Base-by-base conservation (phyloP, 768 basidiomycete genomes). In the Exidia glandulosa region DNA sequence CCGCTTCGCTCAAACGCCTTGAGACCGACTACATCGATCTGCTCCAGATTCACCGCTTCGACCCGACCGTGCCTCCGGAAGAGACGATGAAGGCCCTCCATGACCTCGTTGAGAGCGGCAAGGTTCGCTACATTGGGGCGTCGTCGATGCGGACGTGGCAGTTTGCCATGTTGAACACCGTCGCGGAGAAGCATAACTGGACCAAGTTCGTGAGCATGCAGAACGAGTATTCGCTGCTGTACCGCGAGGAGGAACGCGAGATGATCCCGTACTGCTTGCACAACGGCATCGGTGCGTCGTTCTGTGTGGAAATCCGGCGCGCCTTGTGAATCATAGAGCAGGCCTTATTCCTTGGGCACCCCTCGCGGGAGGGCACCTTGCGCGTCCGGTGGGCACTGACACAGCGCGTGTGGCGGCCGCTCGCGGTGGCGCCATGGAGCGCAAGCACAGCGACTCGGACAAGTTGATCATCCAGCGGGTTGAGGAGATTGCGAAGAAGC, bases 331-430 rank as follows among this genome's bases (percentile, higher is more conserved):
- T n/a, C n/a, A n/a, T n/a, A n/a, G n/a, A n/a, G n/a, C n/a, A 37
- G 36, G 80, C 0, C 65, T 78, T 29, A 76, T 79, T 58, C 77
- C 77, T 7, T 80, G 78, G 78, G 73, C 72, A 14, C 77, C 77
- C 3, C 68, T 77, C 14, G 73, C 69, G 16, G 70, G 73, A 23
- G 75, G 76, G 5, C 66, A 67, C 59, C 70, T 73, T 45, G 66
- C 72, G 16, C 68, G 74, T 37, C 71, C 76, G 14, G 36, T 31
- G 62, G n/a, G 61, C 36, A 19, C 13, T 29, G 31, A 47, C 56
- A 61, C 13, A 34, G 61, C 57, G 25, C 62, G 41, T 29, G 29
- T 23, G 7, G 25, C 31, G 31, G 58, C 6, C n/a, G 30, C 36
- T 23, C 41, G 54, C 30, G n/a, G 58, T 31, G 16, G 37, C 10